Conservation (phyloP, 306 rosid genomes). For the Gastrolobium villosum region DNA sequence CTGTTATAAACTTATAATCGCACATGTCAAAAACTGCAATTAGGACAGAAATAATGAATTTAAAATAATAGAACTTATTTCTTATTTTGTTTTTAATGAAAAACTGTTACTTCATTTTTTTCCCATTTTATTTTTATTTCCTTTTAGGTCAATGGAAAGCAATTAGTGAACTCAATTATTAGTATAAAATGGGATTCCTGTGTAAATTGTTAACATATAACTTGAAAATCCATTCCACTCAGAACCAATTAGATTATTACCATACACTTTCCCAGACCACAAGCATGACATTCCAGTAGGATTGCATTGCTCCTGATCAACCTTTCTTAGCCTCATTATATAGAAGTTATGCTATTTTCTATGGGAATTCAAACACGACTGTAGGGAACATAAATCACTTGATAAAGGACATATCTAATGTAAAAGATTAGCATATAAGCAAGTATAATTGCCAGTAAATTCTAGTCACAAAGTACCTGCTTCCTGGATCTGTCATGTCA, state of each 20-base stretch:
- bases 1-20: background rate
- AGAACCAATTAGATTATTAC: slow-evolving; percentile 3
- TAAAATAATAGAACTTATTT: background rate
- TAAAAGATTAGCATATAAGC: slow-evolving; percentile 27
- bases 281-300: slow-evolving; percentile 34
- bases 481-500: slow-evolving; percentile 74
- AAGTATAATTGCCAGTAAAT: slow-evolving; percentile 44
- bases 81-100: background rate
- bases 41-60: background rate
- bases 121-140: background rate
- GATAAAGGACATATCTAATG: slow-evolving; percentile 28
- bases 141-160: background rate
- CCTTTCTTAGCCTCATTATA: slow-evolving; percentile 23
- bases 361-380: slow-evolving; percentile 11
- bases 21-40: background rate
- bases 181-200: background rate
- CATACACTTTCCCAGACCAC: slow-evolving; percentile 25
- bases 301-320: slow-evolving; percentile 18
- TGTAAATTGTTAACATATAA: background rate
- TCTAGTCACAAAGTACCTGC: slow-evolving; percentile 67
- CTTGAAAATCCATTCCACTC: background rate
- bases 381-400: background rate
- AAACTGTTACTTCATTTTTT: slow-evolving; percentile 3
- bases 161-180: slow-evolving; percentile 23
- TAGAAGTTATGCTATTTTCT: slow-evolving; percentile 16